Base-by-base conservation (phyloP, 2,329 filamentous ascomycete genomes). In the Ascochyta clinopodiicola region DNA sequence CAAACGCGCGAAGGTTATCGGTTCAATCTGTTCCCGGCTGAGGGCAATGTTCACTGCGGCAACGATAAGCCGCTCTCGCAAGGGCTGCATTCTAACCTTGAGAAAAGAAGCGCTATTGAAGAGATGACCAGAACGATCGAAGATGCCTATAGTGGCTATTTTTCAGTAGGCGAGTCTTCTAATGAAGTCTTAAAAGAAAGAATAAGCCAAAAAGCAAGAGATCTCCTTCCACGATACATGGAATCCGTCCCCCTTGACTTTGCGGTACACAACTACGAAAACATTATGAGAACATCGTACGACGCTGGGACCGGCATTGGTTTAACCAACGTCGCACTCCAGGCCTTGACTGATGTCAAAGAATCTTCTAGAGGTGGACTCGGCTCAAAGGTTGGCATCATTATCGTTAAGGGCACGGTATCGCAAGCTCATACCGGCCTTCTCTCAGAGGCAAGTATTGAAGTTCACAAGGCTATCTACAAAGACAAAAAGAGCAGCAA, bases 221-320 rank as follows among this genome's bases (percentile, higher is more conserved):
- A 56, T 17, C n/a, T 59, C 1, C 51, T 59, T 48, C 40, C 36
- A 22, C 35, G 21, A 12, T 51, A 48, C 2, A 59, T 56, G 24
- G 56, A 59, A 24, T 48, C 56, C 39, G 35, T 59, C 37, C 56
- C 51, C 12, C 47, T 59, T 25, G 6, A 43, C 21, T 59, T 59
- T n/a, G 51, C 38, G 1, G 40, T 59, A 38, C 2, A 56, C 7
- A 59, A 59, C 35, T 59, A 59, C 42, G 22, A 51, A 44, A 59
- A 21, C 38, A 46, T 59, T 1, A 59, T 59, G 10, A 45, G 17
- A 21, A 59, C 29, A 32, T 59, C 27, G 1, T 59, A 51, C 12
- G 22, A 56, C 10, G 47, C 51, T 19, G 25, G 56, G 2, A 54
- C 50, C 2, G 7, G 55, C 22, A 58, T 58, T 27, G 3, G 44